Evolutionary conservation across 2,329 filamentous ascomycete species (phyloP), one percentile per base, ranked within the genome.

Genomic region (Colletotrichum ledebouriae): DNA sequence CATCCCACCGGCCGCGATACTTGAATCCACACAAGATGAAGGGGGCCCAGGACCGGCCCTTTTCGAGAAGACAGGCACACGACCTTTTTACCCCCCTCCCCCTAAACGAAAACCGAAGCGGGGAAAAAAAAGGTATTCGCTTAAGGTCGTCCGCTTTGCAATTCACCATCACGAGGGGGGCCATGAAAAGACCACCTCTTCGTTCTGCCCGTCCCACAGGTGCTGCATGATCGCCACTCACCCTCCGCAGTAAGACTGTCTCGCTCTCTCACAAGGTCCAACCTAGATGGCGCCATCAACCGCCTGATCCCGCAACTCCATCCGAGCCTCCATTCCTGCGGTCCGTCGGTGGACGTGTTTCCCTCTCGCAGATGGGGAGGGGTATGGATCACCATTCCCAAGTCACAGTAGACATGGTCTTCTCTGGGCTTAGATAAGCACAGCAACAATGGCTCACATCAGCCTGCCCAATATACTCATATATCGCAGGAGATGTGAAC

Each of bases 211-310:
- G 49, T 52, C 29, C 49, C 39, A 46, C 20, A 17, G 34, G 29
- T 46, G 34, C 11, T 44, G 50, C 25, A 56, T 20, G 37, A 46
- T 37, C 59, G 33, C 20, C 25, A 6, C 5, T 4, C 5, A 6
- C 29, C 7, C 33, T 52, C 9, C 55, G 11, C 39, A 44, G 6
- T 10, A 17, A 20, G 12, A 44, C 15, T 22, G n/a, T 46, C 46
- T 55, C 37, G 17, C 53, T 59, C 46, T 33, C 47, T 60, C 58
- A 22, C 15, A 52, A 58, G 7, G 49, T 59, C 34, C 49, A 47
- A 42, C 55, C 9, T 15, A 44, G 55, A 68, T 59, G 41, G 55
- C 55, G 65, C 41, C 53, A 64, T 65, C 47, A 56, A 50, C 55
- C 65, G 53, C 47, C 47, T 59, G 47, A 60, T 65, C 49, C 60